Evolutionary conservation across 768 basidiomycete genomes (phyloP), one percentile per base, ranked within the genome.

Genomic region (Sarcomyxa edulis): DNA sequence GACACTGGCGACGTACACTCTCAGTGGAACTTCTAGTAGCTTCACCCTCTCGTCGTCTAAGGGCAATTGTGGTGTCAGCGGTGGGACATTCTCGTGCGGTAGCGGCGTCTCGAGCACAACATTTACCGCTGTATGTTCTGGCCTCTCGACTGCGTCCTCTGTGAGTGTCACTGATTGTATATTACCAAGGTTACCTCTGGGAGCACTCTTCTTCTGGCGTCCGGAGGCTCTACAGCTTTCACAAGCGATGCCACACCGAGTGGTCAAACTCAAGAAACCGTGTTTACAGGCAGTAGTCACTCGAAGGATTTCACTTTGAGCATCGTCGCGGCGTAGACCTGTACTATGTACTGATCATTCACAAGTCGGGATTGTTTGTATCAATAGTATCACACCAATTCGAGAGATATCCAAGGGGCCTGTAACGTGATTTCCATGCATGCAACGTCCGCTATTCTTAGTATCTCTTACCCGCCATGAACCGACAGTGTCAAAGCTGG

Each of bases 31-130:
- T 12, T 48, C 64, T 16, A 62, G 63, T 6, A 67, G 70, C 48
- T 78, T 80, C 59, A 78, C 74, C 7, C 62, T 81, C 61, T 64
- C 63, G 18, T 75, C 75, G 16, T 76, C 73, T 8, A 80, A 79
- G 54, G 79, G 79, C 10, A 60, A 53, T 36, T 81, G 78, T 50
- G 73, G 69, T 12, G 67, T 79, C 26, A 65, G 63, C 14, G 49
- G 56, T 32, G 70, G 72, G 6, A 42, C 55, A 24, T 61, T 81
- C 35, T 48, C 64, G 1, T 81, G 78, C 52, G 77, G 72, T 7
- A 73, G 66, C 45, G 68, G 74, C 9, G 71, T 73, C 7, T 50
- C 65, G 14, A 50, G 61, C 11, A 66, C 71, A 3, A 59, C 60
- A 8, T 78, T 78, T 59, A 68, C 72, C 40, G 73, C 74, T 15